phyloP scores from a whole-genome alignment of 768 basidiomycete genomes.

The Boletus tylopilopsis region DNA sequence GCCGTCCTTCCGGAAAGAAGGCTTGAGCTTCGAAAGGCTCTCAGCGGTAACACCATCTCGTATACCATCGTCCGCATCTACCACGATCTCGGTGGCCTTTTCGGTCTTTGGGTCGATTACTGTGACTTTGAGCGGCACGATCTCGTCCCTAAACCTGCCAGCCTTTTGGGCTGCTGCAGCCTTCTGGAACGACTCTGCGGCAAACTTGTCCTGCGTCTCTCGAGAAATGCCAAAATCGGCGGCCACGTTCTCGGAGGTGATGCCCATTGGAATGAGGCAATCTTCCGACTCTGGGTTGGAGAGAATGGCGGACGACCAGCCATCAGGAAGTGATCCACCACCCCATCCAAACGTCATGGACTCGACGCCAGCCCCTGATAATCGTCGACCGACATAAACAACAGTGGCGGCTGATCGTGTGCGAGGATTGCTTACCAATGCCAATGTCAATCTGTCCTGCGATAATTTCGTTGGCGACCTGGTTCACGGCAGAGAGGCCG shows the following conservation, averaged over 20 bases:
- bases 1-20: constrained; percentile 77
- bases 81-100: constrained; percentile 59
- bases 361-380: constrained; percentile 78
- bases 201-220: constrained; percentile 76
- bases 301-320: constrained; percentile 63
- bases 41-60: constrained; percentile 80
- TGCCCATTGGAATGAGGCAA: constrained; percentile 86
- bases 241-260: constrained; percentile 94
- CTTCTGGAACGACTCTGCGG: constrained; percentile 81
- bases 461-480: constrained; percentile 77
- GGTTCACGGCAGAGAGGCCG: constrained; percentile 77
- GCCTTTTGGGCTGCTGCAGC: constrained; percentile 77
- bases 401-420: neutral
- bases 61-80: constrained; percentile 83
- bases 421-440: constrained; percentile 57
- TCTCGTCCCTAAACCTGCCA: constrained; percentile 81
- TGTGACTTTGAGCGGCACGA: constrained; percentile 73
- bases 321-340: constrained; percentile 48
- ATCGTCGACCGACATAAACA: constrained; percentile 4
- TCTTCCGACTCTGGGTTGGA: constrained; percentile 68
- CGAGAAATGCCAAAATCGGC: constrained; percentile 71
- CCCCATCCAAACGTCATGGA: constrained; percentile 84
- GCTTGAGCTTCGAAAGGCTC: constrained; percentile 75
- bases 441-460: constrained; percentile 85
- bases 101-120: constrained; percentile 72